Evolutionary conservation across 768 basidiomycete species (phyloP), one percentile per base, ranked within the genome.

Genomic region (Xerocomellus chrysenteron): DNA sequence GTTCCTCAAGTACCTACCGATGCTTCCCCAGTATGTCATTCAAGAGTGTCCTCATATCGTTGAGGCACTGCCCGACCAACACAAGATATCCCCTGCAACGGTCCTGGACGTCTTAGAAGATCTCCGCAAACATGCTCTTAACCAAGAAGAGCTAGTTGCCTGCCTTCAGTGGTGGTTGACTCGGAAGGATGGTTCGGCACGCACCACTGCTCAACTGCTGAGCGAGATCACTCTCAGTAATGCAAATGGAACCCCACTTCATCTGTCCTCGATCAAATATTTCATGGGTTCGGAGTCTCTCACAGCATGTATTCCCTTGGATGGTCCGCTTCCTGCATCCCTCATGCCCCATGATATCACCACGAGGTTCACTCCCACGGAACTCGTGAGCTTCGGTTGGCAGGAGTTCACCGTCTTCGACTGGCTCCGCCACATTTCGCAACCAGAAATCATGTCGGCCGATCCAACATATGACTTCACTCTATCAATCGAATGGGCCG

Each of bases 1-100:
- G 3, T 98, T 97, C 70, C 71, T 98, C 59, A 88, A 87, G 60
- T 73, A 82, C 39, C 74, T 95, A n/a, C 87, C 94, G 0, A 79
- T 89, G 26, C 66, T 97, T 9, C 85, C 91, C 0, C 75, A 82
- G 0, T 75, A 80, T 10, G 69, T 92, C 11, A 59, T 82, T 32
- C 68, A 72, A 1, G 80, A 78, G 12, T 86, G 87, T 3, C 68
- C 76, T 16, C 17, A 76, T 94, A 13, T 78, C 80, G n/a, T 73
- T 78, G 2, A 47, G 8, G 28, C 32, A 2, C 26, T 60, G 14
- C 55, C 55, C 17, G 4, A 12, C 2, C 8, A 21, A 19, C 51
- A 57, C 35, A 54, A 50, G 33, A 54, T 60, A 41, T 35, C 21
- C 2, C 12, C 17, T 3, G 37, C 53, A 21, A 47, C 39, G 0